A percentile compares a stretch with the other conserved stretches of the same genome.
Conservation (phyloP, 495 filamentous ascomycete genomes). For the Aspergillus nanangensis region DNA sequence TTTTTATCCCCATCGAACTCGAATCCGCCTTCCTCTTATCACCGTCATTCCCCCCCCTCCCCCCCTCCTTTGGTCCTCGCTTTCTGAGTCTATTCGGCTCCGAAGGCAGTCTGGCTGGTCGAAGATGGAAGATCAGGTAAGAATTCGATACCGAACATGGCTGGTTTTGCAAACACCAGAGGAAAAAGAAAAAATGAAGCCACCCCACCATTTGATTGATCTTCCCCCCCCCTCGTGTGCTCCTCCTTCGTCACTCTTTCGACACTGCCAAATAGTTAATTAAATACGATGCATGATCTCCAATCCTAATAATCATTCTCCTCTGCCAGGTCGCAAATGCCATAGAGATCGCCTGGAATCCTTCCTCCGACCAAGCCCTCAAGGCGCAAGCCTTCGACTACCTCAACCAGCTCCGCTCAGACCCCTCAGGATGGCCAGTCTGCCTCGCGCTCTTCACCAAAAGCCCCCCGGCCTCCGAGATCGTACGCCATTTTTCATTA, state of each 20-base stretch:
- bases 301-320: constrained; percentile 8
- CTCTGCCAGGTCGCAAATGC: constrained; percentile 74
- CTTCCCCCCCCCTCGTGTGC: constrained; percentile 14
- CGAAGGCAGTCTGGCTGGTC: constrained; percentile 39
- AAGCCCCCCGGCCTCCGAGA: constrained; percentile 71
- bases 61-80: constrained; percentile 16
- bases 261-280: neutral
- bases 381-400: constrained; percentile 86
- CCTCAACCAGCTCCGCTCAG: constrained; percentile 71
- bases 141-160: no score
- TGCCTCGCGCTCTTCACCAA: constrained; percentile 82
- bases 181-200: constrained; percentile 13
- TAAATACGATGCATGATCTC: neutral
- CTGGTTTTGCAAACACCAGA: neutral
- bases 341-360: constrained; percentile 85
- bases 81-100: constrained; percentile 22
- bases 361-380: constrained; percentile 64
- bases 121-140: constrained; percentile 52
- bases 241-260: constrained; percentile 13
- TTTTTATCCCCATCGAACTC: constrained; percentile 8
- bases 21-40: constrained; percentile 1
- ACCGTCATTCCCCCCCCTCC: constrained; percentile 11
- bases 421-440: constrained; percentile 79
- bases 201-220: constrained; percentile 11
- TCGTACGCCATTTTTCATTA: constrained; percentile 81